Conservation (phyloP, 75 land plant species). For the Cryptomeria japonica region DNA sequence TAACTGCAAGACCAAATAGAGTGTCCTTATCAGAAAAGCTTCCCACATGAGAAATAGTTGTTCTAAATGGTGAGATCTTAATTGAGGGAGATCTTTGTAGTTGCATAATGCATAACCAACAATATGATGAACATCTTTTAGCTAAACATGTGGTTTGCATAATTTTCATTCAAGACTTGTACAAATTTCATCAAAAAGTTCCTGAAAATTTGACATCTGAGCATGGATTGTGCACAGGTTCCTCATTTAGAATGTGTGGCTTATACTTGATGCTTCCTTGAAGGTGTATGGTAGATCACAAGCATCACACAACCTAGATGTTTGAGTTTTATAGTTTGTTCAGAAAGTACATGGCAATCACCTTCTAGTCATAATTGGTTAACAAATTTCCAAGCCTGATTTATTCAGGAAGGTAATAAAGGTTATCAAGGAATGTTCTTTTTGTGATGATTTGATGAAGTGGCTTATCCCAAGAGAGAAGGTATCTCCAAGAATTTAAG, state of each 20-base stretch:
- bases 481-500: too few relatives aligned
- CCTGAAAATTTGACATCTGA: not conserved
- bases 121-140: not conserved
- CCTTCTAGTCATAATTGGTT: not conserved
- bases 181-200: not conserved
- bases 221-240: not conserved
- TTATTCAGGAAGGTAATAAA: too few relatives aligned
- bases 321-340: not conserved
- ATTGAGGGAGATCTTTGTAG: not conserved
- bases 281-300: not conserved
- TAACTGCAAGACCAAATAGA: not conserved
- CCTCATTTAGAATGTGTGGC: not conserved
- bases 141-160: not conserved
- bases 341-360: not conserved
- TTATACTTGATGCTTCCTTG: not conserved
- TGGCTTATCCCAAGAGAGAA: too few relatives aligned
- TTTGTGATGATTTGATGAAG: too few relatives aligned
- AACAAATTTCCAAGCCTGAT: too few relatives aligned
- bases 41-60: not conserved
- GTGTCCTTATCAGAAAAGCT: not conserved
- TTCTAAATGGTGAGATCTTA: not conserved
- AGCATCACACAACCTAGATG: not conserved
- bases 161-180: not conserved
- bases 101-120: not conserved
- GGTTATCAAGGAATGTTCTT: too few relatives aligned